Evolutionary conservation across 169 alveolate genomes (phyloP).

Genomic region (Eimeria sp.): DNA sequence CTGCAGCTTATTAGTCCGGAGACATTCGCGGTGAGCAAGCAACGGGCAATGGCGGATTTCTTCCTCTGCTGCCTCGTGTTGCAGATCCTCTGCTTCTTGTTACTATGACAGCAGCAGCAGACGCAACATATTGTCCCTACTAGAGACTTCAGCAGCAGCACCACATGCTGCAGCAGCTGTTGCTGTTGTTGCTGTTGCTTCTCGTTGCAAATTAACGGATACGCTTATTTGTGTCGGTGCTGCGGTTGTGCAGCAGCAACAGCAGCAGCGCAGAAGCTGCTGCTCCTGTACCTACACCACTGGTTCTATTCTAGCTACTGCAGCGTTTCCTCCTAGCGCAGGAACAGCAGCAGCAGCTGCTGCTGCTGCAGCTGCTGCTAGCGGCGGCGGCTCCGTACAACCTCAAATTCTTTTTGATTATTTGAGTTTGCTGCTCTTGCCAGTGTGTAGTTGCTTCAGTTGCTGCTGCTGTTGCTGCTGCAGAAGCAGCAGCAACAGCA

Average conservation of each 20-base stretch:
- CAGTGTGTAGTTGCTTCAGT: not conserved
- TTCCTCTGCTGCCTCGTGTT: slow-evolving; percentile 41
- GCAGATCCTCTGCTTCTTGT: slow-evolving; percentile 62
- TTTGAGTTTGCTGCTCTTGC: not conserved
- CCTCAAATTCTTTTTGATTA: not conserved
- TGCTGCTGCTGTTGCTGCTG: not conserved
- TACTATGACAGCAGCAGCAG: slow-evolving; percentile 26
- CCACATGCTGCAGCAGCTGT: slow-evolving; percentile 13
- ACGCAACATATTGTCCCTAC: not conserved
- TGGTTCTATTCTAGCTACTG: no score
- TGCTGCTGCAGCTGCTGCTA: slow-evolving; percentile 2
- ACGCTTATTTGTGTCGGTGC: no score
- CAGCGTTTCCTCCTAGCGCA: no score
- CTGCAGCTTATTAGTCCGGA: slow-evolving; percentile 3
- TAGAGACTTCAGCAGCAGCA: slow-evolving; percentile 25
- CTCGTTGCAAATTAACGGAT: not conserved
- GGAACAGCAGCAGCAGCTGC: not conserved
- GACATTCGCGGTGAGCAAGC: slow-evolving; percentile 44
- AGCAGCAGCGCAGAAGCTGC: no score
- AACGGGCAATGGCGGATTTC: slow-evolving; percentile 49
- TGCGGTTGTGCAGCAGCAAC: no score
- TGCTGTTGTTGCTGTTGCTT: not conserved
- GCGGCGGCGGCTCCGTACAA: not conserved
- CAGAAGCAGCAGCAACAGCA: not conserved
- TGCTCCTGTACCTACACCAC: no score